Percentiles rank a stretch among this genome's conserved stretches.
phyloP scores from a whole-genome alignment of 495 filamentous ascomycete genomes.

The Neurospora hispaniola region DNA sequence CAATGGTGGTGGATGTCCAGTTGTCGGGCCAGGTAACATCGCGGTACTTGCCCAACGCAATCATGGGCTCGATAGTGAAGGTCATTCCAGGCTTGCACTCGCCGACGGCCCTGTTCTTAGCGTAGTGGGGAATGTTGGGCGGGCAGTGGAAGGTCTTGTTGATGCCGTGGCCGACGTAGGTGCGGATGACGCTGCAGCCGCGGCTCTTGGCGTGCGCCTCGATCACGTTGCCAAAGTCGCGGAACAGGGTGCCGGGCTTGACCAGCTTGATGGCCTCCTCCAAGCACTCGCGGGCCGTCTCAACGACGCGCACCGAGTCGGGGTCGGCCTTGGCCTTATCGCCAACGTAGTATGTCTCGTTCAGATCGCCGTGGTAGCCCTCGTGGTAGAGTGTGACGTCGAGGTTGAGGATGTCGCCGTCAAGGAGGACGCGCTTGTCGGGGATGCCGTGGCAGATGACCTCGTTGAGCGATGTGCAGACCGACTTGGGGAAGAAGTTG shows the following conservation, averaged over 20 bases:
- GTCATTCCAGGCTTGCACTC: slow-evolving; percentile 82
- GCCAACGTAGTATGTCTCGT: slow-evolving; percentile 88
- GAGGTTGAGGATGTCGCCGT: slow-evolving; percentile 85
- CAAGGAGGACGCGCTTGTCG: slow-evolving; percentile 63
- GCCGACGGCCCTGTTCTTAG: slow-evolving; percentile 83
- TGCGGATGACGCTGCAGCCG: slow-evolving; percentile 72
- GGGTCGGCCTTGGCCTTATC: slow-evolving; percentile 62
- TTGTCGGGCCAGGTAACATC: slow-evolving; percentile 86
- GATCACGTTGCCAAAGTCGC: slow-evolving; percentile 73
- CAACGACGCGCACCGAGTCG: slow-evolving; percentile 75
- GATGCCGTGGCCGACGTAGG: slow-evolving; percentile 86
- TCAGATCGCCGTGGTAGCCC: slow-evolving; percentile 80
- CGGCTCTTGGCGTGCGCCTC: slow-evolving; percentile 75
- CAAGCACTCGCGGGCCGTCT: slow-evolving; percentile 69
- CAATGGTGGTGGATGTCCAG: slow-evolving; percentile 78
- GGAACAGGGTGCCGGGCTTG: slow-evolving; percentile 77
- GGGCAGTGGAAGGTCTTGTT: slow-evolving; percentile 77
- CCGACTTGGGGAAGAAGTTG: slow-evolving; percentile 91
- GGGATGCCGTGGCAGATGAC: slow-evolving; percentile 93
- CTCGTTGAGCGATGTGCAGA: slow-evolving; percentile 93
- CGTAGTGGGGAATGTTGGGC: slow-evolving; percentile 81
- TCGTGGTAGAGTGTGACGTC: slow-evolving; percentile 82
- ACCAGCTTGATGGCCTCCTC: slow-evolving; percentile 76
- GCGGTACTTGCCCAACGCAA: slow-evolving; percentile 66
- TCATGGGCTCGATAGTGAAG: slow-evolving; percentile 92